Base-by-base conservation (phyloP, 1,139 yeast genomes). In the Kodamaea sp. region DNA sequence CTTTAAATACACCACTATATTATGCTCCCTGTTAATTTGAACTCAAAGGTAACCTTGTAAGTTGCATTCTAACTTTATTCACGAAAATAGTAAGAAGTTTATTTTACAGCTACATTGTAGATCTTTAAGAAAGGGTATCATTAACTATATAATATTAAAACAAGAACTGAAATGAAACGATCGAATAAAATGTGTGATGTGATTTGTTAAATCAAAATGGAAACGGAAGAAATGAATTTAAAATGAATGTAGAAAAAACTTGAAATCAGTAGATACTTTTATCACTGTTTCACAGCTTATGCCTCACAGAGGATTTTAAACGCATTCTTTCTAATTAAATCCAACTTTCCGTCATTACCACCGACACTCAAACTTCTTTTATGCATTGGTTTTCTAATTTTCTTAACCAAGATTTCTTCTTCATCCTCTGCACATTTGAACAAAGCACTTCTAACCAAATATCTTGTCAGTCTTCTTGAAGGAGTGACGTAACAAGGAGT, bases 361-460 rank as follows among this genome's bases (percentile, higher is more conserved):
- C 74, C 75, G 30, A 67, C 67, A 22, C 73, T 67, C 47, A 62
- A 48, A 8, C 73, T 62, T 41, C 75, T 55, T 36, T 55, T 58
- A 42, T 66, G 67, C 41, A 55, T 60, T 34, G 26, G 63, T 49
- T 15, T 63, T 71, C 43, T 65, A 70, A 12, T 35, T 32, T 26
- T 56, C 61, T 20, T 54, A 63, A 32, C 49, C 56, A 34, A 48
- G 49, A 8, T 43, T 50, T 26, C 45, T 38, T 42, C 51, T 20
- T 47, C 54, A 32, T 51, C 61, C 27, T 48, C 53, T 29, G 43
- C 44, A 4, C 20, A 15, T 15, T 15, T 15, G 20, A 15, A 15
- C 24, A 38, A 23, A 38, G 46, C 37, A 2, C 65, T 53, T 34
- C 55, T 49, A 34, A 54, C 60, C 41, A 65, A 50, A 45, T 60